Conservation (phyloP, 2,329 filamentous ascomycete species). For the Knufia fluminis region DNA sequence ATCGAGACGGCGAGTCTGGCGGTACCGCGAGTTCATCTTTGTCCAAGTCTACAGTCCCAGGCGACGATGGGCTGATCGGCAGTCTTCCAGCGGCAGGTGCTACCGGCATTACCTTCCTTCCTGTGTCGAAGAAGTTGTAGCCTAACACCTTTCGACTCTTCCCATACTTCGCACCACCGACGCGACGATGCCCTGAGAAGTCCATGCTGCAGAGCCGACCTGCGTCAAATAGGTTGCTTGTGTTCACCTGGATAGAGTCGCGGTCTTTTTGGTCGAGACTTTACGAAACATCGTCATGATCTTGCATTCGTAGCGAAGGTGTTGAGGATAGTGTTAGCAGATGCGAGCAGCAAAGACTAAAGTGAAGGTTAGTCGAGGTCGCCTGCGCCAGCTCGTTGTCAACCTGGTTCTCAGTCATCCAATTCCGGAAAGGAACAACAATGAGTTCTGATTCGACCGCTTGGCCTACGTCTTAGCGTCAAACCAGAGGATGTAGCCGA, state of each 20-base stretch:
- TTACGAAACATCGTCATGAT: too few relatives aligned
- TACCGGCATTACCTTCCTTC: neutral
- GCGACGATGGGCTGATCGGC: neutral
- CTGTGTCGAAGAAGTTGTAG: constrained; percentile 5
- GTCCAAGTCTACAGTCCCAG: neutral
- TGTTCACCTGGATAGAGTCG: neutral
- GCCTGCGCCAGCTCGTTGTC: neutral
- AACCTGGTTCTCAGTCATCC: neutral
- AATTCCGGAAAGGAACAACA: constrained; percentile 5
- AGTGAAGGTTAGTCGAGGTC: neutral
- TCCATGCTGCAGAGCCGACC: neutral
- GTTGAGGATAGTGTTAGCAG: too few relatives aligned
- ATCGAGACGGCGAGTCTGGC: neutral
- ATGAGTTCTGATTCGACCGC: neutral
- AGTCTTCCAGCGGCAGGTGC: neutral
- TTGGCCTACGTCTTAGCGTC: too few relatives aligned
- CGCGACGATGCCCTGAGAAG: neutral
- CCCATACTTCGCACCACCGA: constrained; percentile 6
- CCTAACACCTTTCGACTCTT: constrained; percentile 2
- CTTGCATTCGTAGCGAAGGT: too few relatives aligned
- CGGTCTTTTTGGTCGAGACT: neutral
- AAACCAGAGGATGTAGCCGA: too few relatives aligned
- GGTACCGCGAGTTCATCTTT: neutral
- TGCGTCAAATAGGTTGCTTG: neutral
- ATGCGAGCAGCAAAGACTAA: too few relatives aligned